These are phyloP conservation scores for Botryosphaeria dothidea DNA, from an alignment of 2,329 filamentous ascomycete genomes.

Conservation along the genomic window DNA sequence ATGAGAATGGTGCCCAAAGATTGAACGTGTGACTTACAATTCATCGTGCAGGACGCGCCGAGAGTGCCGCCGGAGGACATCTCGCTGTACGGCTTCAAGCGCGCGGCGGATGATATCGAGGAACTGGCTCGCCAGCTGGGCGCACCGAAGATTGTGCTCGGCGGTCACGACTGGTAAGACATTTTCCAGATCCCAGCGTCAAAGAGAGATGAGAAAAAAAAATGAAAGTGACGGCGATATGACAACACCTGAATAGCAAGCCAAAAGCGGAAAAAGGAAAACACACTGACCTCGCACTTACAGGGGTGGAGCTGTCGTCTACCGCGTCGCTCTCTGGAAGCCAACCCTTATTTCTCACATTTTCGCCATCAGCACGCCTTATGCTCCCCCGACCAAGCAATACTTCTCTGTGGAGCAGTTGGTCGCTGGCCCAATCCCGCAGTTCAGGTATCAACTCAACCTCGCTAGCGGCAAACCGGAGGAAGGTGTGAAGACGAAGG, in stretches of 20 bases:
- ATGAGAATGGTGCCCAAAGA: background rate
- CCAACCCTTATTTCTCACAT: constrained; percentile 72
- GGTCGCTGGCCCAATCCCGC: constrained; percentile 59
- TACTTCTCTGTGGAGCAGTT: constrained; percentile 62
- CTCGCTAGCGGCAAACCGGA: constrained; percentile 57
- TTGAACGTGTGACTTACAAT: background rate
- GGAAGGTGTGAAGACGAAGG: constrained; percentile 51
- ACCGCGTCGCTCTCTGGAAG: constrained; percentile 71
- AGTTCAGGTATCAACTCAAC: constrained; percentile 84
- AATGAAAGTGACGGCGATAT: background rate
- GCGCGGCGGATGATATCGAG: constrained; percentile 72
- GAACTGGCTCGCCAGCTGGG: constrained; percentile 64
- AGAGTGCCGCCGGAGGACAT: constrained; percentile 62
- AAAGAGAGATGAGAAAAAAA: background rate
- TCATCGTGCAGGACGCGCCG: constrained; percentile 39
- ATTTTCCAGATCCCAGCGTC: background rate
- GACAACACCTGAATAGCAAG: background rate
- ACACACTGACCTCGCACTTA: background rate
- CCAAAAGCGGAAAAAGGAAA: background rate
- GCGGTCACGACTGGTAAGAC: constrained; percentile 78
- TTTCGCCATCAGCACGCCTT: constrained; percentile 82
- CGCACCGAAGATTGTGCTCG: constrained; percentile 68
- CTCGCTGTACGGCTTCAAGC: constrained; percentile 69
- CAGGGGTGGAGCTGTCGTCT: constrained; percentile 70
- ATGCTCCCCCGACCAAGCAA: constrained; percentile 53